A percentile compares a stretch with the other conserved stretches of the same genome.
These are phyloP conservation scores for Neofusicoccum ribis DNA, from an alignment of 2,329 filamentous ascomycete genomes.

Conservation along the genomic window DNA sequence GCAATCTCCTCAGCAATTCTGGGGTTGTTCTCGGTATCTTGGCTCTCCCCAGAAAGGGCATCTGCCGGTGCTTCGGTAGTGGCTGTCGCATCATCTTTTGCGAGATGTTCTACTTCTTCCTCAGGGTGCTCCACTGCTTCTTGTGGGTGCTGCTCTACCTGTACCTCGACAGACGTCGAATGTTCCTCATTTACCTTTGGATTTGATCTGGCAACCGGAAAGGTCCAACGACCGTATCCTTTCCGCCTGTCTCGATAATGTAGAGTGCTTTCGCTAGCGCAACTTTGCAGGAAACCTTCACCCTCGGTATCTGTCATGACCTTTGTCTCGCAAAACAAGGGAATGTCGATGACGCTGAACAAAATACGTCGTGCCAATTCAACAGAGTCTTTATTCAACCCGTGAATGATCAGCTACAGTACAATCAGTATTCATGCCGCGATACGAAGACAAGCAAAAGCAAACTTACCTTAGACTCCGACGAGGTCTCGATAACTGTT, in stretches of 20 bases:
- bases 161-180: no score
- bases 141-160: not conserved
- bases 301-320: slow-evolving; percentile 22
- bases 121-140: not conserved
- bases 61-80: not conserved
- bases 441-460: not conserved
- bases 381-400: slow-evolving; percentile 26
- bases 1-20: not conserved
- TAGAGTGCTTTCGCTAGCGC: slow-evolving; percentile 26
- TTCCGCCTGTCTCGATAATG: slow-evolving; percentile 26
- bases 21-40: not conserved
- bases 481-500: slow-evolving; percentile 26
- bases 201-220: slow-evolving; percentile 17
- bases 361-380: slow-evolving; percentile 33
- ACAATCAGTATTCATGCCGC: slow-evolving; percentile 17
- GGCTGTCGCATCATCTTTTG: no score
- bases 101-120: not conserved
- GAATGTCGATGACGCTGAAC: slow-evolving; percentile 29
- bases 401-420: slow-evolving; percentile 32
- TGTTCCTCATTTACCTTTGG: no score
- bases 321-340: slow-evolving; percentile 23
- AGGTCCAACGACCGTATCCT: slow-evolving; percentile 31
- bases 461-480: slow-evolving; percentile 26
- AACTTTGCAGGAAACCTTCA: slow-evolving; percentile 25
- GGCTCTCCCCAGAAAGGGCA: not conserved